Base-by-base conservation (phyloP, 2,329 filamentous ascomycete species). In the Knoxdaviesia proteae region DNA sequence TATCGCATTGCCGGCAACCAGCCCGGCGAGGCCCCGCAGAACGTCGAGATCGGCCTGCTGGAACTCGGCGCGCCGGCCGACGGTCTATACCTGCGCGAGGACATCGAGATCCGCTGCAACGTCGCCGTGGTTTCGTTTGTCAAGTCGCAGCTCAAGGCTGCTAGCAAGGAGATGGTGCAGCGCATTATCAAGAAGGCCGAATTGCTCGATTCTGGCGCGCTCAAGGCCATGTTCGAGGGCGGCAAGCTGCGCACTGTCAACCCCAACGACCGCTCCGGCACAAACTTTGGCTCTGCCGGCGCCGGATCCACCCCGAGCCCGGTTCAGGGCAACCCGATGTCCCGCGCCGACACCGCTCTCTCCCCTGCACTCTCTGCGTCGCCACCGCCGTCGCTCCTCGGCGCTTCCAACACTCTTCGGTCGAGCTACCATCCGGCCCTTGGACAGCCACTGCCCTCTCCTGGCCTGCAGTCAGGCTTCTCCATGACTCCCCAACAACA, bases 181-280 rank as follows among this genome's bases (percentile, higher is more conserved):
- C 67, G 77, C 40, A 69, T 83, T 53, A 73, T 80, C 52, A 78
- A 79, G 52, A 81, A 81, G 61, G 77, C 77, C 1, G 75, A 79
- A 55, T 61, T 82, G 29, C 61, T 82, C 36, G 77, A 81, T 50
- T 63, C 75, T 5, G 77, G 77, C 10, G 64, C 71, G 11, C 61
- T 82, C 40, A 69, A 72, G 37, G 77, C 72, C 44, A 79, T 82
- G 74, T 71, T 80, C 52, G 67, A 78, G 50, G 62, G 77, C 47
- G 76, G 76, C 39, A 69, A 62, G 51, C 61, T 80, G 46, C 73
- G 64, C 58, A 80, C 75, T 0, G 54, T 72, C 48, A 67, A 71
- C 50, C 68, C 66, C 5, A 65, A 63, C 48, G 67, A 71, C 50
- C 59, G 65, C 6, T 63, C 65, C n/a, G 53, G 53, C 44, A 49